A percentile compares a stretch with the other conserved stretches of the same genome.
phyloP scores from a whole-genome alignment of 108 stramenopile genomes.

The Nannochloropsis oceanica region DNA sequence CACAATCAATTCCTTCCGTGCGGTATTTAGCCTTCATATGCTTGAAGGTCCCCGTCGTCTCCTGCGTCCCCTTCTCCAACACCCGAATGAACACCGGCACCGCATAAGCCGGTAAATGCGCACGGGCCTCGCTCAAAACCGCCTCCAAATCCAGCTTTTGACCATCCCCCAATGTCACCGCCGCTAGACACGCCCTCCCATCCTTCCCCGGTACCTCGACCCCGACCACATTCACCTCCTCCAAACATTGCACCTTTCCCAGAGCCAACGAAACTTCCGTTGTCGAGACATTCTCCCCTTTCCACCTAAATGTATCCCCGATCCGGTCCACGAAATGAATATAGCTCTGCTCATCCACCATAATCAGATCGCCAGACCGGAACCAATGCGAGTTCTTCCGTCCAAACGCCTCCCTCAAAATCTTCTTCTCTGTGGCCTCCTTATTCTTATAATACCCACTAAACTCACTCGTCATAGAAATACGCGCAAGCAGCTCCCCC shows the following conservation, averaged over 20 bases:
- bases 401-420: neutral
- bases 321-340: slow-evolving; percentile 35
- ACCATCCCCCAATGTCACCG: neutral
- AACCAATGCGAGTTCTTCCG: slow-evolving; percentile 30
- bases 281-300: slow-evolving; percentile 43
- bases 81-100: neutral
- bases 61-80: neutral
- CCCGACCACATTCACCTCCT: neutral
- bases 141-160: neutral
- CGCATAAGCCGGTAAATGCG: neutral
- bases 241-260: neutral
- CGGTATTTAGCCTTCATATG: neutral
- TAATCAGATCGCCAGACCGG: slow-evolving; percentile 33
- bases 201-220: neutral
- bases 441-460: neutral
- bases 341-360: slow-evolving; percentile 15
- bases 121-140: neutral
- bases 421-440: slow-evolving; percentile 30
- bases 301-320: slow-evolving; percentile 46
- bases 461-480: neutral
- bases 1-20: neutral
- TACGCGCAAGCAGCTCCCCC: slow-evolving; percentile 26
- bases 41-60: neutral
- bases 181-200: neutral
- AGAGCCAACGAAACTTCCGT: slow-evolving; percentile 3